Conservation (phyloP, 1,139 yeast species). For the Debaryomyces fabryi region DNA sequence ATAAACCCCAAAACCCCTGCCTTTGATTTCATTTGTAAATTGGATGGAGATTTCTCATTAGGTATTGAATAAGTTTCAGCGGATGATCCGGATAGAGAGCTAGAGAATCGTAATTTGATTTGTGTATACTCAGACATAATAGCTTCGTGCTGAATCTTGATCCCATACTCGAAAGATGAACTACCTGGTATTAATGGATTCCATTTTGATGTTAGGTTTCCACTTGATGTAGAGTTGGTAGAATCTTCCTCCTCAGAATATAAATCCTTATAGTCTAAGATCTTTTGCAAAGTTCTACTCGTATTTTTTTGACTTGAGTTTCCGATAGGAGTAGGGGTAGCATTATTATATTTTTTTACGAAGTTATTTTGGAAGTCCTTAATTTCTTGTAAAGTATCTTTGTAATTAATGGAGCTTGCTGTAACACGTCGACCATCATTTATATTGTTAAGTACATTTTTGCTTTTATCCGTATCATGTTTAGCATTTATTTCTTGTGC, state of each 20-base stretch:
- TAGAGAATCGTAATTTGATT: constrained; percentile 40
- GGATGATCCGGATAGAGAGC: constrained; percentile 13
- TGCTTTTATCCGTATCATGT: not conserved
- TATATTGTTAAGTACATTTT: not conserved
- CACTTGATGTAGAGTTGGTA: not conserved
- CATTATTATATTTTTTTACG: constrained; percentile 25
- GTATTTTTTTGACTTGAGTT: constrained; percentile 10
- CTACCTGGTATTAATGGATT: not conserved
- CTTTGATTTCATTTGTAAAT: constrained; percentile 12
- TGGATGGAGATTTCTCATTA: not conserved
- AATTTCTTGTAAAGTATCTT: constrained; percentile 34
- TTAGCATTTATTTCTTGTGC: not conserved
- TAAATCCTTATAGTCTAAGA: constrained; percentile 37
- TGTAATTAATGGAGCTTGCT: constrained; percentile 13
- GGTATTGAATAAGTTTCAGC: not conserved
- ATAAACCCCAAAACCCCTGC: constrained; percentile 25
- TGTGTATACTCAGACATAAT: constrained; percentile 40
- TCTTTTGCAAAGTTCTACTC: constrained; percentile 39
- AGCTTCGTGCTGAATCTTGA: constrained; percentile 43
- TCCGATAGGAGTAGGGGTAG: constrained; percentile 4
- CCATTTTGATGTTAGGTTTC: not conserved
- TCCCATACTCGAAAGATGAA: constrained; percentile 21
- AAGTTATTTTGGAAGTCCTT: constrained; percentile 36
- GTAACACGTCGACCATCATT: not conserved
- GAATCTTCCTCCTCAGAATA: not conserved